A percentile compares a stretch with the other conserved stretches of the same genome.
Evolutionary conservation across 148 eudicot species (phyloP).

Genomic region (Simmondsia chinensis): DNA sequence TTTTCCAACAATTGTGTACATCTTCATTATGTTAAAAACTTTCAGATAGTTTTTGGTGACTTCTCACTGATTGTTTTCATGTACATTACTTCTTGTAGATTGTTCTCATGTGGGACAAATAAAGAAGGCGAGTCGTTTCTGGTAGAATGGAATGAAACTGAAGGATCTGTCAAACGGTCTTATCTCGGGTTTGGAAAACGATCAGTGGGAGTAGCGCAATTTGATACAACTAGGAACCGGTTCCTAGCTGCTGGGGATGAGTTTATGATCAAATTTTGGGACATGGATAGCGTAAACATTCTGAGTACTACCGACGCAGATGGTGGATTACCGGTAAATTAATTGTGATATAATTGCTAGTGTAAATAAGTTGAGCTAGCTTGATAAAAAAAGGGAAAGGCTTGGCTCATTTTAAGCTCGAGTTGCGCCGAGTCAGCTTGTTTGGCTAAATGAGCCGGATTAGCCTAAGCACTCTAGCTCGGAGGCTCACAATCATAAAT

Average conservation of each 20-base stretch:
- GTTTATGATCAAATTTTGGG: slow-evolving; percentile 71
- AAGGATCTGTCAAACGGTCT: slow-evolving; percentile 79
- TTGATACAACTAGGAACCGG: slow-evolving; percentile 80
- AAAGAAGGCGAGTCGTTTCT: slow-evolving; percentile 91
- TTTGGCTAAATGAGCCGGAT: too few relatives aligned
- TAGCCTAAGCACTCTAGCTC: too few relatives aligned
- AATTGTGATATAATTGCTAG: too few relatives aligned
- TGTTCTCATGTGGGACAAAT: slow-evolving; percentile 92
- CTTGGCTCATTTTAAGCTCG: too few relatives aligned
- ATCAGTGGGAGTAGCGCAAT: slow-evolving; percentile 68
- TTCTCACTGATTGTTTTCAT: not conserved
- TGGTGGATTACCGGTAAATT: slow-evolving; percentile 93
- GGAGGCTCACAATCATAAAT: too few relatives aligned
- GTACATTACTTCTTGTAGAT: slow-evolving; percentile 30
- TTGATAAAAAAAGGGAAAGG: too few relatives aligned
- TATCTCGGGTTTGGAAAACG: slow-evolving; percentile 76
- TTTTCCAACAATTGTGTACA: too few relatives aligned
- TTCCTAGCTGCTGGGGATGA: slow-evolving; percentile 92
- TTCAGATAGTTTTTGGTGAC: too few relatives aligned
- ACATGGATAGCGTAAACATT: slow-evolving; percentile 68
- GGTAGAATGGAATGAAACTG: slow-evolving; percentile 96
- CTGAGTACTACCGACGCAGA: slow-evolving; percentile 68
- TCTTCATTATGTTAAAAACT: too few relatives aligned
- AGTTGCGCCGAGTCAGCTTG: too few relatives aligned
- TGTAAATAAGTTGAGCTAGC: too few relatives aligned